Evolutionary conservation across 345 rosid genomes (phyloP).

Genomic region (Cardamine occulta): DNA sequence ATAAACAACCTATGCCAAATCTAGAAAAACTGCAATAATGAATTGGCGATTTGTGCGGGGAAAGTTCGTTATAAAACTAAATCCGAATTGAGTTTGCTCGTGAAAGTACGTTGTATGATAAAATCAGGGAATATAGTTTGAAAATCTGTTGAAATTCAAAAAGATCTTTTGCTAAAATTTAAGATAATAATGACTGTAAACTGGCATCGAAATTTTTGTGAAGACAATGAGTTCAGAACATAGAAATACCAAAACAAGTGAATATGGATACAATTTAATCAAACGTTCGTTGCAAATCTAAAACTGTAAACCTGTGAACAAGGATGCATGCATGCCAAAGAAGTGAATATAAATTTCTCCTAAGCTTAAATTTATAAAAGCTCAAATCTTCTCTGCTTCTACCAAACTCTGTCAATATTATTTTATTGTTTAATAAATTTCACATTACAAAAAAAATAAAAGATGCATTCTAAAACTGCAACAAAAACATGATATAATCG

Average conservation of each 20-base stretch:
- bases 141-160: not conserved
- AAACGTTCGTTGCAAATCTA: not conserved
- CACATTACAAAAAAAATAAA: too few relatives aligned
- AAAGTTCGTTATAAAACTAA: not conserved
- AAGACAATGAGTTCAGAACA: not conserved
- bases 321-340: not conserved
- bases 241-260: not conserved
- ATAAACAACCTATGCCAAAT: not conserved
- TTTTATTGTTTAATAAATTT: too few relatives aligned
- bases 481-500: not conserved
- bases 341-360: not conserved
- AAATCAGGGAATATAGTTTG: not conserved
- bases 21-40: not conserved
- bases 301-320: not conserved
- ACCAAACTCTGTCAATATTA: too few relatives aligned
- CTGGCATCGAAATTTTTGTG: too few relatives aligned
- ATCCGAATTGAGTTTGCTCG: not conserved
- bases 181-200: not conserved
- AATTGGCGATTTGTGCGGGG: not conserved
- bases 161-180: not conserved
- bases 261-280: not conserved
- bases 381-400: too few relatives aligned
- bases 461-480: not conserved
- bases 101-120: not conserved
- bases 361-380: too few relatives aligned